phyloP scores from a whole-genome alignment of 2,329 filamentous ascomycete genomes.

The Aspergillus intermedius region DNA sequence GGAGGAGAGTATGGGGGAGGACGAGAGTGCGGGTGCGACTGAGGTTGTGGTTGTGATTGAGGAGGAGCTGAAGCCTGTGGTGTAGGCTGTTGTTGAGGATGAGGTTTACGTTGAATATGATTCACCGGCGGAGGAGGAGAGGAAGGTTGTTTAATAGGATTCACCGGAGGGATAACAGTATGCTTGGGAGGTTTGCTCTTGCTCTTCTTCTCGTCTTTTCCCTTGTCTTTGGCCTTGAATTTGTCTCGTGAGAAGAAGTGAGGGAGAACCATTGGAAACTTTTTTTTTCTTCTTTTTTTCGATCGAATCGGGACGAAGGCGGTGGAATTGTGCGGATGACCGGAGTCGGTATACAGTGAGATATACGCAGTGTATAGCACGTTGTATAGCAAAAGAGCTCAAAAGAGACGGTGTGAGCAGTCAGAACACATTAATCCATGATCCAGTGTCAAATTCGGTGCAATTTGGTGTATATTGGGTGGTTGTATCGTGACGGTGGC shows the following conservation, averaged over 20 bases:
- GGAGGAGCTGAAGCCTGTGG: conserved; percentile 1
- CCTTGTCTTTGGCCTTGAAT: conserved; percentile 17
- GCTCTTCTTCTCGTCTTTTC: conserved; percentile 7
- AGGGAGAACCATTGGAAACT: conserved; percentile 29
- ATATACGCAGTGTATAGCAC: too few species aligned
- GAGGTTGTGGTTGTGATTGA: neutral
- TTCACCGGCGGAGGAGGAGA: neutral
- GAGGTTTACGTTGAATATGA: too few species aligned
- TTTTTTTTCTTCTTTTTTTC: conserved; percentile 9
- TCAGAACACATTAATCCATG: too few species aligned
- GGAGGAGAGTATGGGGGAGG: conserved; percentile 4
- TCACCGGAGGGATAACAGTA: conserved; percentile 7
- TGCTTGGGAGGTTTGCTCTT: neutral
- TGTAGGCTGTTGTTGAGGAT: neutral
- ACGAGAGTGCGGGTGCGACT: conserved; percentile 5
- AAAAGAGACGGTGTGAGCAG: conserved; percentile 5
- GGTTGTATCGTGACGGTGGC: too few species aligned
- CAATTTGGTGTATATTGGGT: too few species aligned
- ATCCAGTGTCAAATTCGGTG: too few species aligned
- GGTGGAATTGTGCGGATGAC: conserved; percentile 25
- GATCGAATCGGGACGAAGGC: conserved; percentile 36
- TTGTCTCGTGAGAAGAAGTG: conserved; percentile 33
- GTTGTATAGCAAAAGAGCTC: conserved; percentile 1
- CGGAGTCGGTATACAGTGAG: neutral
- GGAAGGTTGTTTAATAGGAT: neutral